A percentile compares a stretch with the other conserved stretches of the same genome.
phyloP scores from a whole-genome alignment of 2,329 filamentous ascomycete genomes.

The Fusarium subglutinans region DNA sequence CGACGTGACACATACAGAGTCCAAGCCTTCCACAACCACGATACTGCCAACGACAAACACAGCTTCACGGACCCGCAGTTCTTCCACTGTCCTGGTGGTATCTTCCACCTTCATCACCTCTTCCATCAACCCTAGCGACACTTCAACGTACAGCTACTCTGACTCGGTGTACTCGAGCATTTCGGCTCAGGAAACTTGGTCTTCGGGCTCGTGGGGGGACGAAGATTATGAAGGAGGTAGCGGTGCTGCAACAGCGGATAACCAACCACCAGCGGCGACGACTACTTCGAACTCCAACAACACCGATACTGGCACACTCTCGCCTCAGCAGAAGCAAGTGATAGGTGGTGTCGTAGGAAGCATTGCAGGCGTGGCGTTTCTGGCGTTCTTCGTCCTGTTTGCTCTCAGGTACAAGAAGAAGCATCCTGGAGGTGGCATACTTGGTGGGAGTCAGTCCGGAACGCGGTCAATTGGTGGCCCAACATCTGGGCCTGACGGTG shows the following conservation, averaged over 20 bases:
- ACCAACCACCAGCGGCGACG: constrained; percentile 36
- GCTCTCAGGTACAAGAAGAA: constrained; percentile 66
- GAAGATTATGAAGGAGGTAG: constrained; percentile 21
- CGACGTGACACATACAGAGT: constrained; percentile 12
- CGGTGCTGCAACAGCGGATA: constrained; percentile 26
- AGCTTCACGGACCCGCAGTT: constrained; percentile 20
- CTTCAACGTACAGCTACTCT: constrained; percentile 30
- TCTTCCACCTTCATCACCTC: constrained; percentile 32
- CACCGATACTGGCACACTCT: constrained; percentile 38
- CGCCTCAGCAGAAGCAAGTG: constrained; percentile 52
- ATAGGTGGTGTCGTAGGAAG: constrained; percentile 67
- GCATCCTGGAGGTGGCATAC: constrained; percentile 54
- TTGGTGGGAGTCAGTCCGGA: constrained; percentile 52
- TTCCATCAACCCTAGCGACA: constrained; percentile 20
- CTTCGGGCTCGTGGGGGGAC: constrained; percentile 31
- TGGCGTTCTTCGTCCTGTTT: constrained; percentile 63
- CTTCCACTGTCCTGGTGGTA: constrained; percentile 33
- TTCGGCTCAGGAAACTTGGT: constrained; percentile 39
- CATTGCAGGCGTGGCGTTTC: constrained; percentile 66
- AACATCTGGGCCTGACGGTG: constrained; percentile 22
- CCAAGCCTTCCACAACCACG: constrained; percentile 13
- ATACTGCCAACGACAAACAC: constrained; percentile 21
- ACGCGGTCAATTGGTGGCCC: constrained; percentile 36
- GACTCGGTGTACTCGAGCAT: constrained; percentile 39
- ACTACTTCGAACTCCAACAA: constrained; percentile 29